Conservation (phyloP, 768 basidiomycete genomes). For the Rhodotorula sphaerocarpa region DNA sequence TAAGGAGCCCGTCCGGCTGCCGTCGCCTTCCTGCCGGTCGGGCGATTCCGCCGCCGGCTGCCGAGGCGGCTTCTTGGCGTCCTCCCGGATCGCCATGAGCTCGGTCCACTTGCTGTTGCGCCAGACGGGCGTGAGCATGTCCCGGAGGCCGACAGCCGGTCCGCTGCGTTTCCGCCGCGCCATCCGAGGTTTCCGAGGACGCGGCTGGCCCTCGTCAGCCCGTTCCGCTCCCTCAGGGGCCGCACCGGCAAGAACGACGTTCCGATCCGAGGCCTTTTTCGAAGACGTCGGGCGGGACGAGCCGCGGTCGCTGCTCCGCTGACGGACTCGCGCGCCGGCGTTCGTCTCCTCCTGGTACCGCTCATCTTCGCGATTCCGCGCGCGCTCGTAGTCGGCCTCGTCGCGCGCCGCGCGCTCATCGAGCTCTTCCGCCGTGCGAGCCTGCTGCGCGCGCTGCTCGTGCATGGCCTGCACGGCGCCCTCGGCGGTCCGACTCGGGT, state of each 20-base stretch:
- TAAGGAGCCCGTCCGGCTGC: not conserved
- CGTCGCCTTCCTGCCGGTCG: too few species aligned
- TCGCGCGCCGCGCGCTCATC: not conserved
- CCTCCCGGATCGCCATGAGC: slow-evolving; percentile 1
- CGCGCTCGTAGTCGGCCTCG: not conserved
- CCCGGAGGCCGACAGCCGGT: not conserved
- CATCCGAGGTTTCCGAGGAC: too few species aligned
- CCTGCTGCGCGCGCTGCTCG: slow-evolving; percentile 5
- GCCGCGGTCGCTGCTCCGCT: not conserved
- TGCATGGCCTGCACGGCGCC: slow-evolving; percentile 14
- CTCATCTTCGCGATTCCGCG: not conserved
- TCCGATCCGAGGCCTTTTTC: too few species aligned
- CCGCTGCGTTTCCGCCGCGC: not conserved
- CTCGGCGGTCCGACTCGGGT: slow-evolving; percentile 11
- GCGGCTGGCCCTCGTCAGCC: too few species aligned
- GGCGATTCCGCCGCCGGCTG: not conserved
- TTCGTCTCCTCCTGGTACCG: not conserved
- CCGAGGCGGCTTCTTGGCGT: not conserved
- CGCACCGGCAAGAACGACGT: too few species aligned
- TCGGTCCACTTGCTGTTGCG: slow-evolving; percentile 3
- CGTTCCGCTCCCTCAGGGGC: too few species aligned
- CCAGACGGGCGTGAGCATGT: not conserved
- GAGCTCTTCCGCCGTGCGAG: not conserved
- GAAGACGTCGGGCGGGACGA: too few species aligned
- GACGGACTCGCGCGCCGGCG: not conserved